phyloP scores from a whole-genome alignment of 768 basidiomycete genomes.

The Xanthoconium purpureum region DNA sequence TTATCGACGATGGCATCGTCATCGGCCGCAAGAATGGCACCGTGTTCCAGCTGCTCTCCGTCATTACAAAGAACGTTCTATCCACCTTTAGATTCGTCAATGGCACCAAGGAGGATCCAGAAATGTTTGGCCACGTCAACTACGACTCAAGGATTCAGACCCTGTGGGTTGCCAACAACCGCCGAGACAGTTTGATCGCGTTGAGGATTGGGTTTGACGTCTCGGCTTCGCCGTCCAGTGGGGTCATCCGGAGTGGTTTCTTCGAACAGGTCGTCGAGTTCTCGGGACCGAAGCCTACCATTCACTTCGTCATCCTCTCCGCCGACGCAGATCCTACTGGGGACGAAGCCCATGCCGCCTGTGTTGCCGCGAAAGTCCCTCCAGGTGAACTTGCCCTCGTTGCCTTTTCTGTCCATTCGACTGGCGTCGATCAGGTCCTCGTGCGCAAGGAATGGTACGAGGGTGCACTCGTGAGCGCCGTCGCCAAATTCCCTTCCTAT shows the following conservation, averaged over 20 bases:
- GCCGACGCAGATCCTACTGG: conserved; percentile 81
- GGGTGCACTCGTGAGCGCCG: conserved; percentile 51
- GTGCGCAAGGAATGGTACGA: conserved; percentile 86
- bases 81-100: conserved; percentile 80
- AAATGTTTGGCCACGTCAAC: conserved; percentile 86
- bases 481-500: conserved; percentile 61
- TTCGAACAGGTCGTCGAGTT: conserved; percentile 86
- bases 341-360: conserved; percentile 80
- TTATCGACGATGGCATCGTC: conserved; percentile 83
- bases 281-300: conserved; percentile 76
- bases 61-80: conserved; percentile 66
- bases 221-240: conserved; percentile 52
- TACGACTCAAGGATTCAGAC: conserved; percentile 86
- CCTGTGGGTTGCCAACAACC: conserved; percentile 83
- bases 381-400: conserved; percentile 78
- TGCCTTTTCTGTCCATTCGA: conserved; percentile 85
- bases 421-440: conserved; percentile 85
- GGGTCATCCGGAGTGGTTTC: conserved; percentile 61
- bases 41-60: conserved; percentile 77
- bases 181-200: conserved; percentile 80
- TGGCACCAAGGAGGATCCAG: conserved; percentile 63
- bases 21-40: conserved; percentile 84
- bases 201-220: conserved; percentile 69
- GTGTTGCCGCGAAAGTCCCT: conserved; percentile 74
- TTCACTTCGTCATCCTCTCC: conserved; percentile 85